Evolutionary conservation across 768 basidiomycete genomes (phyloP), one percentile per base, ranked within the genome.

Genomic region (Chiua virens): DNA sequence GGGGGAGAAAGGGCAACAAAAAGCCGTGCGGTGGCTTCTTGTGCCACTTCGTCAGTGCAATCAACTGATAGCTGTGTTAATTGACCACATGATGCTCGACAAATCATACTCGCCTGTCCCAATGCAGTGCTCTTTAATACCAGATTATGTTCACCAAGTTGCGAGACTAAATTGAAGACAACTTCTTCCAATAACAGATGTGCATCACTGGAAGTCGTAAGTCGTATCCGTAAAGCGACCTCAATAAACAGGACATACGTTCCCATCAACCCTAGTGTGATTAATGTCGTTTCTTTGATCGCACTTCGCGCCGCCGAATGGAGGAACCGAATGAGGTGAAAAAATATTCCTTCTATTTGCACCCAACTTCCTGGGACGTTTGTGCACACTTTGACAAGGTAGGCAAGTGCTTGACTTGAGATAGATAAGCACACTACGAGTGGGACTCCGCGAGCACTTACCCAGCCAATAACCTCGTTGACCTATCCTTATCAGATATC

Each of bases 381-480:
- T 10, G 71, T 71, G 42, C 77, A 76, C n/a, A 75, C 53, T 23
- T 73, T 72, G 36, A 82, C 60, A 7, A 85, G 61, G 14, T 76
- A 75, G 10, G 71, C 73, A 10, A 86, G 60, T 5, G 78, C 75
- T 56, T 76, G 76, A 23, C 68, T 70, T n/a, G 32, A 45, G 34
- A 52, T n/a, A 38, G 30, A 41, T 66, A 40, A 68, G 47, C 34
- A 50, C 21, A 37, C 21, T 5, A 23, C 22, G 17, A n/a, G 6
- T 22, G 11, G 3, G 4, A 17, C 5, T 20, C 20, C 23, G 32
- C 4, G 18, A 47, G 1, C 35, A 66, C 80, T 57, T 66, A 90
- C 89, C 89, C 89, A 45, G 89, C 85, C 54, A 75, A 72, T 15
- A 91, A 62, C 34, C 89, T 78, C 20, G 84, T 79, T 37, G 74